These are phyloP conservation scores for Wickerhamomyces sydowiorum DNA, from an alignment of 805 yeast species.

Conservation along the genomic window DNA sequence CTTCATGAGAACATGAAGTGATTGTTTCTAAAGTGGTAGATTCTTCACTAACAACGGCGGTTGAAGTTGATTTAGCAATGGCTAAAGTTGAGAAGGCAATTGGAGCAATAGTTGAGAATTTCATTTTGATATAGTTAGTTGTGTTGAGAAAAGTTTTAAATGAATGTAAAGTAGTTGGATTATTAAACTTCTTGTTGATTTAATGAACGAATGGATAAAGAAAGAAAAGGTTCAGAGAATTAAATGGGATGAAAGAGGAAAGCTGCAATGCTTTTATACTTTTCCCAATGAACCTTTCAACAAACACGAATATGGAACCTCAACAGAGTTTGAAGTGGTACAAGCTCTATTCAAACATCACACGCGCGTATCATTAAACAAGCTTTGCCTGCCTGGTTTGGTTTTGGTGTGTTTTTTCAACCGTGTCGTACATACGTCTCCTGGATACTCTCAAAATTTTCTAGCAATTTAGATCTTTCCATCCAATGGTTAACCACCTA, in stretches of 20 bases:
- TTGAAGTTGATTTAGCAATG: constrained; percentile 20
- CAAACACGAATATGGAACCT: too few species aligned
- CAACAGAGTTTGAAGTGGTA: too few species aligned
- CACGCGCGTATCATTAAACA: too few species aligned
- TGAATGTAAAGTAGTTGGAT: constrained; percentile 19
- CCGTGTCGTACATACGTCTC: too few species aligned
- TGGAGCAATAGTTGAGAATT: constrained; percentile 20
- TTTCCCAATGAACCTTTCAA: not conserved
- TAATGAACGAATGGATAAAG: not conserved
- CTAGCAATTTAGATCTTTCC: too few species aligned
- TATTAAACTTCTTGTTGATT: not conserved
- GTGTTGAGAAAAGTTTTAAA: constrained; percentile 2
- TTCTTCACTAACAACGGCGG: constrained; percentile 7
- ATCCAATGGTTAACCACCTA: too few species aligned
- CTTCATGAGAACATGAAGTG: constrained; percentile 21
- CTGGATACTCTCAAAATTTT: too few species aligned
- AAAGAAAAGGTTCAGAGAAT: too few species aligned
- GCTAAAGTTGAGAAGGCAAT: constrained; percentile 18
- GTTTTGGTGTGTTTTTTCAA: too few species aligned
- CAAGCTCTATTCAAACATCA: too few species aligned
- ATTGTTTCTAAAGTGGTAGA: constrained; percentile 20
- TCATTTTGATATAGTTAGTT: constrained; percentile 14
- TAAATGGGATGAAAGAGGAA: not conserved
- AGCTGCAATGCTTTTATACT: not conserved
- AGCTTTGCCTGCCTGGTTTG: too few species aligned